Evolutionary conservation across 129 eudicot species (phyloP).

Genomic region (Escallonia herrerae): DNA sequence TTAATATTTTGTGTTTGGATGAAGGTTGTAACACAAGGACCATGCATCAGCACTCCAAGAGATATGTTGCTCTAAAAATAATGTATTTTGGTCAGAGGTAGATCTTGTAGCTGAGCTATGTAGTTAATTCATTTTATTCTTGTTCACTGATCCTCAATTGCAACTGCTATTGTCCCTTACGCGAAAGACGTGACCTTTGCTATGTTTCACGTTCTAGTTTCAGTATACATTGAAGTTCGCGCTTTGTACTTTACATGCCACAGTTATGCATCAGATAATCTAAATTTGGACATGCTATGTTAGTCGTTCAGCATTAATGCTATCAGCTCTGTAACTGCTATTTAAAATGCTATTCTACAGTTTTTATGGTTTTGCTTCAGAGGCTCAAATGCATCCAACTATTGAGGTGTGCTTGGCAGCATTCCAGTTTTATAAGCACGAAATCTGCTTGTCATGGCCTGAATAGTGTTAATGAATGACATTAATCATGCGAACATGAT

Average conservation of each 20-base stretch:
- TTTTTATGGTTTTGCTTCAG: slow-evolving; percentile 95
- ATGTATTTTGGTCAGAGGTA: slow-evolving; percentile 97
- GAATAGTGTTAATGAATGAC: not conserved
- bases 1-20: slow-evolving; percentile 11
- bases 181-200: too few relatives aligned
- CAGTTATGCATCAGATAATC: not conserved
- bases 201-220: too few relatives aligned
- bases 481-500: not conserved
- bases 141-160: not conserved
- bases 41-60: slow-evolving; percentile 42
- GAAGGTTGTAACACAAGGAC: slow-evolving; percentile 34
- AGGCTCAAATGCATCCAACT: slow-evolving; percentile 95
- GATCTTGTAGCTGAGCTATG: slow-evolving; percentile 1
- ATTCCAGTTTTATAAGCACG: not conserved
- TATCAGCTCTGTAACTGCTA: slow-evolving; percentile 8
- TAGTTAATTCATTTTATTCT: not conserved
- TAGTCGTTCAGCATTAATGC: not conserved
- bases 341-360: slow-evolving; percentile 31
- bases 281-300: not conserved
- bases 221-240: too few relatives aligned
- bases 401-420: slow-evolving; percentile 50
- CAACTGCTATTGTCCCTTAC: too few relatives aligned
- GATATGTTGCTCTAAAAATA: slow-evolving; percentile 72
- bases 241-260: not conserved
- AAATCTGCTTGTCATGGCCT: slow-evolving; percentile 13